Evolutionary conservation across 306 rosid genomes (phyloP), one percentile per base, ranked within the genome.

Genomic region (Inga oerstediana): DNA sequence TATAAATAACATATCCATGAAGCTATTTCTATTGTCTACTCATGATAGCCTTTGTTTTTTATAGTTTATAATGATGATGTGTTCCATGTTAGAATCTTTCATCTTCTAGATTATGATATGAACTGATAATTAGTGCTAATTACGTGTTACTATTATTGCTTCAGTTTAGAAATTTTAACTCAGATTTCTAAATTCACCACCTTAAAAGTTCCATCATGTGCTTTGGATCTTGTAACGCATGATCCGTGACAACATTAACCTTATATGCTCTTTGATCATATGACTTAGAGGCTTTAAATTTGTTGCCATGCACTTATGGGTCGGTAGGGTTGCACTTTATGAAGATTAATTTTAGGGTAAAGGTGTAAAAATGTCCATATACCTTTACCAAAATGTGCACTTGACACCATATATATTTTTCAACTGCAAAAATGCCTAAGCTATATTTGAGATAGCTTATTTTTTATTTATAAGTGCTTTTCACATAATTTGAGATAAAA

Each of bases 11-110:
- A 65, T 66, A 49, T 84, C 74, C 51, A 48, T 64, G 52, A 15
- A 32, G 71, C 54, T 65, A 45, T 72, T 64, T 27, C 56, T 62
- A 43, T 68, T 76, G 27, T 58, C 68, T 68, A 46, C 30, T 80
- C 51, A 78, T 71, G 58, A 49, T 76, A 27, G 69, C 49, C 54
- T 56, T 27, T 74, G 17, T 56, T 24, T 15, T 24, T 79, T 17
- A 22, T 74, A 48, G 79, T 76, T 79, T 48, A 79, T 62, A 51
- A 58, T 69, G 65, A 66, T 54, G 48, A 75, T 75, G 62, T 79
- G 64, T 74, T 74, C 48, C 41, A 59, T 78, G 72, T 64, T 32
- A 6, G 67, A 73, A 32, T 22, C 44, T 46, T 16, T 20, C 14
- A 46, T 74, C 61, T 62, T 81, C 44, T 80, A 11, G 61, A 44